A percentile compares a stretch with the other conserved stretches of the same genome.
phyloP scores from a whole-genome alignment of 768 basidiomycete species.

The Phlegmacium glaucopus region DNA sequence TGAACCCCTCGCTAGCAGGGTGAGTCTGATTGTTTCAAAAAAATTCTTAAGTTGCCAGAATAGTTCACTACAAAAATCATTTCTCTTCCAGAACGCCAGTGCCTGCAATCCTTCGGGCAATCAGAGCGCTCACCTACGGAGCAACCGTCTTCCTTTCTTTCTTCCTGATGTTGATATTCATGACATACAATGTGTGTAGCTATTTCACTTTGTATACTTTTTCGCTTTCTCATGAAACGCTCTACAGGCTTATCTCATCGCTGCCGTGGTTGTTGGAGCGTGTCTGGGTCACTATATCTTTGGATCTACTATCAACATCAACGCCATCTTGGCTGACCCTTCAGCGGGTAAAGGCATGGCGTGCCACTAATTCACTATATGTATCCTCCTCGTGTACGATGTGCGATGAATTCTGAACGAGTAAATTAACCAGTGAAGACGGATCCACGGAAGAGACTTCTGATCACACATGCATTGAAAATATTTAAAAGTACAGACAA shows the following conservation, averaged over 20 bases:
- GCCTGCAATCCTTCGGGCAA: slow-evolving; percentile 44
- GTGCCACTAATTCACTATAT: slow-evolving; percentile 55
- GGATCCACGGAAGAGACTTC: too few species aligned
- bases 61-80: neutral
- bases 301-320: slow-evolving; percentile 58
- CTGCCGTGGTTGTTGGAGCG: slow-evolving; percentile 81
- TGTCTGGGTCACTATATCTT: slow-evolving; percentile 80
- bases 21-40: slow-evolving; percentile 26
- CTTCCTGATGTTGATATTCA: slow-evolving; percentile 94
- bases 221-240: neutral
- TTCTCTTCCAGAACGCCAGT: slow-evolving; percentile 41
- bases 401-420: neutral
- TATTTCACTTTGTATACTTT: neutral
- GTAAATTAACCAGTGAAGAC: too few species aligned
- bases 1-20: slow-evolving; percentile 37
- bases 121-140: slow-evolving; percentile 73
- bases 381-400: neutral
- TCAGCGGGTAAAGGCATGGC: slow-evolving; percentile 64
- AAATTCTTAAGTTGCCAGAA: neutral
- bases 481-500: slow-evolving; percentile 25
- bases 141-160: slow-evolving; percentile 73
- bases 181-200: slow-evolving; percentile 83
- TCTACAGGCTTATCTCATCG: slow-evolving; percentile 80
- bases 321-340: slow-evolving; percentile 45
- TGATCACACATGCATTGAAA: slow-evolving; percentile 1